Conservation (phyloP, 768 basidiomycete species). For the Lepiota venenata region DNA sequence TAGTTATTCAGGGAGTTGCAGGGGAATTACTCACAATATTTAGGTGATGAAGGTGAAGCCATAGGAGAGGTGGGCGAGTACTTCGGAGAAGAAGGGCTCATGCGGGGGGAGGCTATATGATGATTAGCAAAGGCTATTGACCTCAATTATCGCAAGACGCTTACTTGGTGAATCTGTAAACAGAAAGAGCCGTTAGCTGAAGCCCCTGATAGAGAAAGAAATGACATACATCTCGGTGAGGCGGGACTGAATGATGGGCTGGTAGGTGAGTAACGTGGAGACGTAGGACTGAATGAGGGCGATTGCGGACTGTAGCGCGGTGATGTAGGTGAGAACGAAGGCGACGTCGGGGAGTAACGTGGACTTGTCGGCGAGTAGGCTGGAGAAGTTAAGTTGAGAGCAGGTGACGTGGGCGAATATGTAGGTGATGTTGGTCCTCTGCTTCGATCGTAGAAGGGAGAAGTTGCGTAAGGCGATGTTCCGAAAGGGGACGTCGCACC, state of each 20-base stretch:
- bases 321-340: constrained; percentile 82
- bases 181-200: constrained; percentile 18
- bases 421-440: constrained; percentile 69
- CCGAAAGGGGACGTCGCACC: constrained; percentile 84
- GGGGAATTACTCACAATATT: constrained; percentile 68
- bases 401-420: constrained; percentile 87
- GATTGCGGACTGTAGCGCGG: constrained; percentile 87
- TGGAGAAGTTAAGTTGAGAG: constrained; percentile 78
- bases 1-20: neutral
- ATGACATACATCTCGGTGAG: constrained; percentile 80
- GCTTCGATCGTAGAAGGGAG: constrained; percentile 76
- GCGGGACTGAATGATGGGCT: constrained; percentile 90
- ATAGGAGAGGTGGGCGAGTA: constrained; percentile 94
- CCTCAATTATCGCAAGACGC: constrained; percentile 23
- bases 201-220: constrained; percentile 4
- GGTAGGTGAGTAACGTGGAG: constrained; percentile 85
- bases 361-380: constrained; percentile 84
- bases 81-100: constrained; percentile 88
- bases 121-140: constrained; percentile 22
- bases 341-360: constrained; percentile 82
- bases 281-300: constrained; percentile 88
- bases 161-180: constrained; percentile 75
- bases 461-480: constrained; percentile 77
- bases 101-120: constrained; percentile 64
- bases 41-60: constrained; percentile 87